Evolutionary conservation across 352 stramenopile genomes (phyloP).

Genomic region (Phytophthora pluvialis): DNA sequence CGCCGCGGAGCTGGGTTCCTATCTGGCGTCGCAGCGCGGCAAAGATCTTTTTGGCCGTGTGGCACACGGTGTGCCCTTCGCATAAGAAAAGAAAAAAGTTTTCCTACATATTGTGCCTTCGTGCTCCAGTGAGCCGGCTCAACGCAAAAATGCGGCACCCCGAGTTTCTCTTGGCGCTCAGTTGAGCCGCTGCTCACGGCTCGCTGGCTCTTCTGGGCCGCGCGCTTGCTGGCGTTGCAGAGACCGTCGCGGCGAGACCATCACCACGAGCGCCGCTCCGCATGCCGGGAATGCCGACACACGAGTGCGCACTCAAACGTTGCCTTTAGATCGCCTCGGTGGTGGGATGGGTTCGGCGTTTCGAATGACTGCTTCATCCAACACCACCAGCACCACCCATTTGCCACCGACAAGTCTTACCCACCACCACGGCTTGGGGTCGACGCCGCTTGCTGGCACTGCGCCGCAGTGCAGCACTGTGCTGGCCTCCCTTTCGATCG

Average conservation of each 20-base stretch:
- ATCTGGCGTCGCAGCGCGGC: constrained; percentile 4
- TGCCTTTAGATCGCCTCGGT: too few species aligned
- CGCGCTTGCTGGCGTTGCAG: constrained; percentile 26
- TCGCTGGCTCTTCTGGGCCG: constrained; percentile 25
- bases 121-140: constrained; percentile 16
- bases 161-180: constrained; percentile 26
- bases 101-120: constrained; percentile 13
- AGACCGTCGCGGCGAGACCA: constrained; percentile 13
- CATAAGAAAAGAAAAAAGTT: constrained; percentile 19
- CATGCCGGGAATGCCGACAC: neutral
- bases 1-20: constrained; percentile 6
- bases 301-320: too few species aligned
- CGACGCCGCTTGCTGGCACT: too few species aligned
- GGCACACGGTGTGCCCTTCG: too few species aligned
- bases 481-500: too few species aligned
- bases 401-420: too few species aligned
- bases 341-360: too few species aligned
- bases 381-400: too few species aligned
- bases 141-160: constrained; percentile 26
- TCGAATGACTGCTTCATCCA: too few species aligned
- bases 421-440: too few species aligned
- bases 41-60: constrained; percentile 29
- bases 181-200: constrained; percentile 18
- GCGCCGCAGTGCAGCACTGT: too few species aligned
- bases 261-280: constrained; percentile 8